Percentiles rank a stretch among this genome's conserved stretches.
These are phyloP conservation scores for Phytophthora fragariaefolia DNA, from an alignment of 352 stramenopile genomes.

Conservation along the genomic window DNA sequence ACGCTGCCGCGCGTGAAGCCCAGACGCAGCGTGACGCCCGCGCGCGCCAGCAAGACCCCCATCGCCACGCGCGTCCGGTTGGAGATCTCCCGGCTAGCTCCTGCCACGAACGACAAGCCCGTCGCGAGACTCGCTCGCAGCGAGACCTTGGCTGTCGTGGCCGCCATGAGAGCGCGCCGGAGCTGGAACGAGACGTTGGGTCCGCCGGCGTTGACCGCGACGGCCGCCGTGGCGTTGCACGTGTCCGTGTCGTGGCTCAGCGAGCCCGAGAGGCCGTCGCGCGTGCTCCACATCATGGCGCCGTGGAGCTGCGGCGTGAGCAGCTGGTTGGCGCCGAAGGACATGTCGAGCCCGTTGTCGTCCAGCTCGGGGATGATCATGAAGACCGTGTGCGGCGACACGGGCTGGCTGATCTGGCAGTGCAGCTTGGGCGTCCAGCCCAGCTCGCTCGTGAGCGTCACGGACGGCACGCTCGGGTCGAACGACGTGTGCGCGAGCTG, in stretches of 20 bases:
- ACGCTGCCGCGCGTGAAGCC: conserved; percentile 83
- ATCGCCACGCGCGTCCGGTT: conserved; percentile 62
- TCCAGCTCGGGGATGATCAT: conserved; percentile 81
- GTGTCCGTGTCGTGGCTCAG: conserved; percentile 53
- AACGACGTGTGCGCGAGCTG: conserved; percentile 69
- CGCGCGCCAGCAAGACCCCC: conserved; percentile 59
- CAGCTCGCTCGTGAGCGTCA: conserved; percentile 70
- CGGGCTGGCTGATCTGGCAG: conserved; percentile 74
- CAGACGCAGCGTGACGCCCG: conserved; percentile 68
- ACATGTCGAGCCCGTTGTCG: conserved; percentile 75
- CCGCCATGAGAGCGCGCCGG: conserved; percentile 44
- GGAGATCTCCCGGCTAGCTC: conserved; percentile 65
- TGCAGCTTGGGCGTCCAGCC: conserved; percentile 82
- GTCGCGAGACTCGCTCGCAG: conserved; percentile 55
- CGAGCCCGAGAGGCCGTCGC: conserved; percentile 76
- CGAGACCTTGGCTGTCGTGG: conserved; percentile 59
- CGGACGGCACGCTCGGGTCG: conserved; percentile 67
- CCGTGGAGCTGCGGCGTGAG: conserved; percentile 68
- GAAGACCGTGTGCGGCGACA: conserved; percentile 73
- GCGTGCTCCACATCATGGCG: conserved; percentile 84
- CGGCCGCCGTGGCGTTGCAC: conserved; percentile 48
- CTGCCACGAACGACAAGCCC: conserved; percentile 56
- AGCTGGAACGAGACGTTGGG: conserved; percentile 70
- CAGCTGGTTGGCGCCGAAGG: conserved; percentile 72
- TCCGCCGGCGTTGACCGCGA: conserved; percentile 53